Conservation (phyloP, 2,329 filamentous ascomycete species). For the Paraconiothyrium brasiliense region DNA sequence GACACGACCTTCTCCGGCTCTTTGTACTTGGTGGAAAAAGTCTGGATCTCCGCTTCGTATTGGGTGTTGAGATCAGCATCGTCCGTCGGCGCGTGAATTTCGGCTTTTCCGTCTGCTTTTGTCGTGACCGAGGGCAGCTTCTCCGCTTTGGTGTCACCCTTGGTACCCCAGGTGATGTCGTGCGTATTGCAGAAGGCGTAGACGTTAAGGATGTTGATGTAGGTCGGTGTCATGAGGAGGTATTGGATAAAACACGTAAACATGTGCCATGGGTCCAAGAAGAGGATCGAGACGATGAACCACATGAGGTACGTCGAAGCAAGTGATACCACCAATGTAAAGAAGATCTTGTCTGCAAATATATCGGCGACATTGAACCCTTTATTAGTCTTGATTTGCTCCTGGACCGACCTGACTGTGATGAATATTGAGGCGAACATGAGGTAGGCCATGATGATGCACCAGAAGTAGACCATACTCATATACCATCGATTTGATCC, state of each 20-base stretch:
- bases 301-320: conserved; percentile 93
- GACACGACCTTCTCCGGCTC: conserved; percentile 72
- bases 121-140: conserved; percentile 88
- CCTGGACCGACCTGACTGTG: conserved; percentile 84
- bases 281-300: conserved; percentile 88
- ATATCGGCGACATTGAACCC: conserved; percentile 77
- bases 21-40: conserved; percentile 78
- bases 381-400: conserved; percentile 67
- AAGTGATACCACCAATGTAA: conserved; percentile 91
- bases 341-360: conserved; percentile 89
- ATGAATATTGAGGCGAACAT: conserved; percentile 96
- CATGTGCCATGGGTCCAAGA: conserved; percentile 99
- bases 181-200: conserved; percentile 99
- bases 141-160: conserved; percentile 95
- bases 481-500: conserved; percentile 94
- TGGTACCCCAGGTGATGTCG: conserved; percentile 97
- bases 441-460: conserved; percentile 88
- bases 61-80: conserved; percentile 95
- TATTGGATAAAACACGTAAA: conserved; percentile 94
- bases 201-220: conserved; percentile 98
- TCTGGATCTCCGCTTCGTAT: conserved; percentile 83
- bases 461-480: conserved; percentile 99
- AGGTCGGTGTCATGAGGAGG: conserved; percentile 91
- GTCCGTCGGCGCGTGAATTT: conserved; percentile 84
- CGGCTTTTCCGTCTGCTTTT: conserved; percentile 94